Evolutionary conservation across 495 filamentous ascomycete genomes (phyloP), one percentile per base, ranked within the genome.

Genomic region (Hypoxylon fragiforme): DNA sequence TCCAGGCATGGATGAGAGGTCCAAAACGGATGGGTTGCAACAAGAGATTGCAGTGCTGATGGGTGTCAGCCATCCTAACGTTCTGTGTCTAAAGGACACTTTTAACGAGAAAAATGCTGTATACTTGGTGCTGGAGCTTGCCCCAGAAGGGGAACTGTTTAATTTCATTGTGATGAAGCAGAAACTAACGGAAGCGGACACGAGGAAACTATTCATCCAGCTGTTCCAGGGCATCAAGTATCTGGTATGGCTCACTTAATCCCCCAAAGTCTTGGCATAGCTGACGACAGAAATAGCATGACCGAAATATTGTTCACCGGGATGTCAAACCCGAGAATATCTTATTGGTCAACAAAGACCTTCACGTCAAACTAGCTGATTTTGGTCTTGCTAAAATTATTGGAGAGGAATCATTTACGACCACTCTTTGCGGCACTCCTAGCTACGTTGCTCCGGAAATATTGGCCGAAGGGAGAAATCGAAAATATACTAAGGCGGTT

Each of bases 241-340:
- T 70, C 61, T 99, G 77, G 92, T 97, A 77, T 71, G 83, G 69
- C 46, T 30, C 20, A 35, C n/a, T 2, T 20, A 6, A 28, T 18
- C 4, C 16, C 19, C 11, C 16, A 38, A 32, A 13, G 28, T 21
- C 21, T 56, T 24, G 24, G 3, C 30, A 26, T 38, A 40, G 19
- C 75, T 86, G 60, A 84, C 64, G 26, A 19, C n/a, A 7, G 7
- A 31, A 51, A 35, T 53, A 97, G 94, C 95, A 99, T 69, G 95
- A 97, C 44, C 89, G 95, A 57, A 92, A 91, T 60, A 96, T 97
- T 63, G 92, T 97, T 6, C 95, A 99, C 70, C 89, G 95, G 40
- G 95, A 99, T 62, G 96, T 99, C 66, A 99, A 99, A 70, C 95
- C 95, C 1, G 95, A 99, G 68, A 99, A 99, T 54, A 99, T 99